phyloP scores from a whole-genome alignment of 1,284 basidiomycete species.

The Leccinum griseonigrum region DNA sequence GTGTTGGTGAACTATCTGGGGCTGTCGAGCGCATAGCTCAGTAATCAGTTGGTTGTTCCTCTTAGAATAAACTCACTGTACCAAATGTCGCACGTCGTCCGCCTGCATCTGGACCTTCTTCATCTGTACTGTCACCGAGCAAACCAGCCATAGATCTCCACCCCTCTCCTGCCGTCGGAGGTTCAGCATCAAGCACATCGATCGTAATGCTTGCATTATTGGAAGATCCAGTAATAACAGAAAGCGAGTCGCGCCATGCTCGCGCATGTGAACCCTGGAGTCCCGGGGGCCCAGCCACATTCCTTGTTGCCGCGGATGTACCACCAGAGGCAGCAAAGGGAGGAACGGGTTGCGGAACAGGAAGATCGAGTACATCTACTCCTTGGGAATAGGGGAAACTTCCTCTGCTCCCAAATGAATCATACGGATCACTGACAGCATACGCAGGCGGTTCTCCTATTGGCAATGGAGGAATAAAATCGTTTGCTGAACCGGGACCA shows the following conservation, averaged over 20 bases:
- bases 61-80: constrained; percentile 39
- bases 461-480: constrained; percentile 16
- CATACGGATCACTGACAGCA: constrained; percentile 31
- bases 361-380: constrained; percentile 59
- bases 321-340: constrained; percentile 44
- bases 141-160: constrained; percentile 54
- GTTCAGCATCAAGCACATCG: constrained; percentile 63
- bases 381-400: constrained; percentile 23
- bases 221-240: constrained; percentile 35
- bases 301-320: constrained; percentile 27
- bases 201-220: constrained; percentile 40
- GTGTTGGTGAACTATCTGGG: constrained; percentile 42
- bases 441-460: constrained; percentile 37
- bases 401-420: constrained; percentile 17
- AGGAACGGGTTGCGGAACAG: constrained; percentile 51
- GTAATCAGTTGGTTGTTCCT: constrained; percentile 12
- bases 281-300: constrained; percentile 47
- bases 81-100: constrained; percentile 59
- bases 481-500: constrained; percentile 16
- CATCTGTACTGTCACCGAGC: constrained; percentile 24
- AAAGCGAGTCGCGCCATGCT: constrained; percentile 44
- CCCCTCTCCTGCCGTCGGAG: constrained; percentile 51
- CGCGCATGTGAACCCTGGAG: constrained; percentile 39
- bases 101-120: constrained; percentile 23
- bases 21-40: constrained; percentile 25